Evolutionary conservation across 2,329 filamentous ascomycete genomes (phyloP).

Genomic region (Fusarium mangiferae): DNA sequence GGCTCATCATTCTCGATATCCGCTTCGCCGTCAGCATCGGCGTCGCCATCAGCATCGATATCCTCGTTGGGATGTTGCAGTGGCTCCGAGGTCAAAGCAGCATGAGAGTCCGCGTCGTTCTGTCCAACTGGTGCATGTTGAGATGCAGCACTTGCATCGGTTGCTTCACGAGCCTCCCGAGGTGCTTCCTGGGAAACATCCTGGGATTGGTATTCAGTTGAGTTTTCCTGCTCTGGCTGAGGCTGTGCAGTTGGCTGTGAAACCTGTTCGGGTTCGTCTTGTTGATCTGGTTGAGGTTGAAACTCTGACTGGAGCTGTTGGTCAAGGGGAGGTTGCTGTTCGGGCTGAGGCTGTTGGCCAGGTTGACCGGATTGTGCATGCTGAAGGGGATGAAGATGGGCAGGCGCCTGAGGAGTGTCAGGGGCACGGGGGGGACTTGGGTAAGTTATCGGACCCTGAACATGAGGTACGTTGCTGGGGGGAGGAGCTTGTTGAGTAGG

Average conservation of each 20-base stretch:
- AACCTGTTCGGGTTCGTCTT: not conserved
- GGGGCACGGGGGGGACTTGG: conserved; percentile 33
- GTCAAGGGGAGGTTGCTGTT: conserved; percentile 13
- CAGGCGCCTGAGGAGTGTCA: conserved; percentile 27
- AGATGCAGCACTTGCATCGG: not conserved
- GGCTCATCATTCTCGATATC: conserved; percentile 52
- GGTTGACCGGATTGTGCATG: conserved; percentile 17
- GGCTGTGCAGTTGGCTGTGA: not conserved
- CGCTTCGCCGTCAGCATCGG: conserved; percentile 38
- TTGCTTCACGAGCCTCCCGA: conserved; percentile 20
- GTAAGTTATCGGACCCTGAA: conserved; percentile 22
- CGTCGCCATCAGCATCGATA: conserved; percentile 48
- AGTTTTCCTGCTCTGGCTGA: not conserved
- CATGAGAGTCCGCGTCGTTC: conserved; percentile 9
- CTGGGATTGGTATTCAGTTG: conserved; percentile 1
- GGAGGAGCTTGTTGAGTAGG: not conserved
- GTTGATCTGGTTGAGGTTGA: not conserved
- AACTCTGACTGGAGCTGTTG: not conserved
- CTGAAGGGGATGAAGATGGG: conserved; percentile 38
- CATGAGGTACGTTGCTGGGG: not conserved
- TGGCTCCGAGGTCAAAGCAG: conserved; percentile 5
- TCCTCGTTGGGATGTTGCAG: conserved; percentile 27
- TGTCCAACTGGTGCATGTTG: conserved; percentile 10
- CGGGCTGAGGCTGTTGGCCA: not conserved
- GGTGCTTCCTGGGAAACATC: conserved; percentile 11